Evolutionary conservation across 768 basidiomycete species (phyloP).

Genomic region (Boletus subcaerulescens): DNA sequence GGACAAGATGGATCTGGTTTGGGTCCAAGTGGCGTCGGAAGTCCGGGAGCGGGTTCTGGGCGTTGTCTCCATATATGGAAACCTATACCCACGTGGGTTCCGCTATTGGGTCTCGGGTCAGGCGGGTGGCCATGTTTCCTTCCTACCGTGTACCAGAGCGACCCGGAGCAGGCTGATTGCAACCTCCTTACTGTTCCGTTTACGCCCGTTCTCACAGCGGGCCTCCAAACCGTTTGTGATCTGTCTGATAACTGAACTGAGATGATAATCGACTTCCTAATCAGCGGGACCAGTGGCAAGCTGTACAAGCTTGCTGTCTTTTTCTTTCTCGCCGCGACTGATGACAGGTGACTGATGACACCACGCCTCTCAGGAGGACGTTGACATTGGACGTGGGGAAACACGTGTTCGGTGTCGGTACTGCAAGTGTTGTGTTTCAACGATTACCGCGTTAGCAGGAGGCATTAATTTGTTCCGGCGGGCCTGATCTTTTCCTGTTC

Average conservation of each 20-base stretch:
- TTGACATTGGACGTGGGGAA: not conserved
- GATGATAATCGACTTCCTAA: constrained; percentile 2
- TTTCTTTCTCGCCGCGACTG: not conserved
- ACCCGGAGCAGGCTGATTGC: not conserved
- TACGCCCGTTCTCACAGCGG: constrained; percentile 9
- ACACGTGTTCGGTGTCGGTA: constrained; percentile 7
- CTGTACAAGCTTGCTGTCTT: not conserved
- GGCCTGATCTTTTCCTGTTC: constrained; percentile 9
- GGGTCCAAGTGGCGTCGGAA: constrained; percentile 3
- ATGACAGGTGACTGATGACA: not conserved
- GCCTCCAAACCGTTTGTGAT: constrained; percentile 12
- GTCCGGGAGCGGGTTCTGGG: not conserved
- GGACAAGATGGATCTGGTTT: not conserved
- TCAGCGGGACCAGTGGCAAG: not conserved
- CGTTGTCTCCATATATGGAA: not conserved
- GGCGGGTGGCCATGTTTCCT: not conserved
- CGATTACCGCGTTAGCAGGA: not conserved
- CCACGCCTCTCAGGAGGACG: not conserved
- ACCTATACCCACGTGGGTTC: not conserved
- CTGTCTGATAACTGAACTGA: constrained; percentile 19
- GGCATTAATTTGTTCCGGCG: not conserved
- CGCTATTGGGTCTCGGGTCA: not conserved
- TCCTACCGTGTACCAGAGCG: not conserved
- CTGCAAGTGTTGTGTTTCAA: not conserved
- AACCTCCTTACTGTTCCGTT: constrained; percentile 2